Evolutionary conservation across 2,329 filamentous ascomycete genomes (phyloP), one percentile per base, ranked within the genome.

Genomic region (Aspergillus sp.): DNA sequence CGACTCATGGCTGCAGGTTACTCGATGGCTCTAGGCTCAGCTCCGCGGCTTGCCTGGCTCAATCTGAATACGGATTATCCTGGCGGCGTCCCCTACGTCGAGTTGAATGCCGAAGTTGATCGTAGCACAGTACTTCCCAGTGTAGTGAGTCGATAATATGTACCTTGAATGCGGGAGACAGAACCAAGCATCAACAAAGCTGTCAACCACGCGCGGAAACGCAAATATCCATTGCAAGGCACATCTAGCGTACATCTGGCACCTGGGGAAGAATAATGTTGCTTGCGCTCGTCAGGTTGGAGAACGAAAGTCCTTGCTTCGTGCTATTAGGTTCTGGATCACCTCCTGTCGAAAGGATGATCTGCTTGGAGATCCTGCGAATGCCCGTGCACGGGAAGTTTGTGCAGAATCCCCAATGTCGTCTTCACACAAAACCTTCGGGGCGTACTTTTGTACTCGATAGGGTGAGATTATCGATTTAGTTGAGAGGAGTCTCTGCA

Each of bases 241-340:
- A 40, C 64, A 58, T 66, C 57, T 58, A 57, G 61, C 30, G 58
- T 58, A 59, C 54, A 56, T 62, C 60, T 57, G 44, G 24, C 20
- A 53, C 40, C 51, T 48, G 49, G 42, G 22, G 11, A 22, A 19
- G 33, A 45, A 46, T 27, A 41, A 46, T 27, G 41, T 30, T 54
- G 42, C 44, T 51, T 48, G 27, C 20, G 48, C 50, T 20, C 19
- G 17, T 30, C 41, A 19, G 15, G 8, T 17, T 33, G 19, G 44
- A 41, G 12, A 11, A 12, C 54, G 33, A 53, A 47, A 56, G 58
- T 71, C 71, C 71, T 73, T 73, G 70, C 70, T 70, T 73, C 51
- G 60, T 63, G 65, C 63, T 68, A 68, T 65, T 66, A 61, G 47
- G 39, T 55, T 58, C 60, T 63, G 59, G 40, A 55, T 56, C 44